Evolutionary conservation across 176 grass and related monocot genomes (phyloP).

Genomic region (Lolium multiflorum): DNA sequence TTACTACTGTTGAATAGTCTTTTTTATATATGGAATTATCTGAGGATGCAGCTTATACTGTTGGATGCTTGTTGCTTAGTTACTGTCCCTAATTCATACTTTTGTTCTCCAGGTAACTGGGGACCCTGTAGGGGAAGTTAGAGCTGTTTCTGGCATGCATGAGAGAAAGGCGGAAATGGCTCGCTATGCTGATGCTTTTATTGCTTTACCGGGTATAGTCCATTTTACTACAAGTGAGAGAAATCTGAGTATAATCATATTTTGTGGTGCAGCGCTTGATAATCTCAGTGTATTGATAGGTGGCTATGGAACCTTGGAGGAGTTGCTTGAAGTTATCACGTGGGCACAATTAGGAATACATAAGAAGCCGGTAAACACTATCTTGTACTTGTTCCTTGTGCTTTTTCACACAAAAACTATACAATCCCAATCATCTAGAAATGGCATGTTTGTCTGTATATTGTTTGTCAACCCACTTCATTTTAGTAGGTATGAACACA

Average conservation of each 20-base stretch:
- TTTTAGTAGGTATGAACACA: neutral
- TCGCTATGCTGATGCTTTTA: slow-evolving; percentile 91
- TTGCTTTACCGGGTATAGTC: slow-evolving; percentile 80
- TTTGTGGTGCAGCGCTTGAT: neutral
- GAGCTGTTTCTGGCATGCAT: slow-evolving; percentile 87
- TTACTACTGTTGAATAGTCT: too few species aligned
- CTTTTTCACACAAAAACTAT: slow-evolving; percentile 8
- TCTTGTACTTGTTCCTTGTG: neutral
- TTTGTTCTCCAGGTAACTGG: slow-evolving; percentile 68
- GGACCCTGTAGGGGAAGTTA: slow-evolving; percentile 81
- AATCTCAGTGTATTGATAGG: slow-evolving; percentile 32
- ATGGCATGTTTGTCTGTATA: slow-evolving; percentile 5
- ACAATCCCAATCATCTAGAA: neutral
- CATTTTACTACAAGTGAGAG: neutral
- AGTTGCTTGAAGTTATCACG: slow-evolving; percentile 87
- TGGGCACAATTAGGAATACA: slow-evolving; percentile 98
- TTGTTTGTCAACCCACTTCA: slow-evolving; percentile 40
- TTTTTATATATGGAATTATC: neutral
- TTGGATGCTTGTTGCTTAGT: neutral
- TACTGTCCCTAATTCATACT: neutral
- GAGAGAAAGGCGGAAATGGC: slow-evolving; percentile 97
- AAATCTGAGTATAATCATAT: neutral
- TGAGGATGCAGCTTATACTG: neutral
- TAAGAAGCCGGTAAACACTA: slow-evolving; percentile 78
- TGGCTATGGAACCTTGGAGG: slow-evolving; percentile 94